Conservation (phyloP, 2,329 filamentous ascomycete genomes). For the Phaeosphaeriaceae sp. region DNA sequence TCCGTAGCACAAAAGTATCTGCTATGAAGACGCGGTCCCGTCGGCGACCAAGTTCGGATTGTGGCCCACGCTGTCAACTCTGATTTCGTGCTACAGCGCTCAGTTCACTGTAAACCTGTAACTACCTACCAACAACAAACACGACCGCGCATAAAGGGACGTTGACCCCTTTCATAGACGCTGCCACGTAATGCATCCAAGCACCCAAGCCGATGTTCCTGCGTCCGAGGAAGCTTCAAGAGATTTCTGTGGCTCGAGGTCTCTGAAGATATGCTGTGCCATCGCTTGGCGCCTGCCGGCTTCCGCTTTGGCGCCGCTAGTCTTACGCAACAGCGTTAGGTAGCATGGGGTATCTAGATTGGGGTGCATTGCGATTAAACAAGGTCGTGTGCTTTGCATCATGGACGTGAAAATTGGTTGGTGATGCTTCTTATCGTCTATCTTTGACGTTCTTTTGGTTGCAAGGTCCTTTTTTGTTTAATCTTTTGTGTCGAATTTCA, state of each 20-base stretch:
- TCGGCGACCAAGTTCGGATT: no score
- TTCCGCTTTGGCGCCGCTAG: slow-evolving; percentile 15
- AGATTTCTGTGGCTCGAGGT: slow-evolving; percentile 14
- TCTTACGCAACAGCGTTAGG: slow-evolving; percentile 10
- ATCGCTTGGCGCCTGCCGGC: slow-evolving; percentile 22
- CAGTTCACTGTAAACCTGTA: neutral
- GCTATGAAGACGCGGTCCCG: no score
- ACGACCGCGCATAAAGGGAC: neutral
- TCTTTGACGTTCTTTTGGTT: slow-evolving; percentile 4
- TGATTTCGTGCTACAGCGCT: neutral
- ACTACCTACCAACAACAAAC: neutral
- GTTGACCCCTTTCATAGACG: neutral
- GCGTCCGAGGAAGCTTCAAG: slow-evolving; percentile 7
- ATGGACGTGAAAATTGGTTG: slow-evolving; percentile 5
- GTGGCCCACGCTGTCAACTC: neutral
- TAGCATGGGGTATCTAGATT: neutral
- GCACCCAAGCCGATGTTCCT: slow-evolving; percentile 13
- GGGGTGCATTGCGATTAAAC: slow-evolving; percentile 11
- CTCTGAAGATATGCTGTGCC: slow-evolving; percentile 2
- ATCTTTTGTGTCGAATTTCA: neutral
- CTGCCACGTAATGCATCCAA: slow-evolving; percentile 3
- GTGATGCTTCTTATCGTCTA: slow-evolving; percentile 2
- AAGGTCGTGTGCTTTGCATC: slow-evolving; percentile 16
- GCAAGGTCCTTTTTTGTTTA: neutral
- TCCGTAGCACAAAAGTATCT: no score